Evolutionary conservation across 2,329 filamentous ascomycete species (phyloP), one percentile per base, ranked within the genome.

Genomic region (Paraconiothyrium sp.): DNA sequence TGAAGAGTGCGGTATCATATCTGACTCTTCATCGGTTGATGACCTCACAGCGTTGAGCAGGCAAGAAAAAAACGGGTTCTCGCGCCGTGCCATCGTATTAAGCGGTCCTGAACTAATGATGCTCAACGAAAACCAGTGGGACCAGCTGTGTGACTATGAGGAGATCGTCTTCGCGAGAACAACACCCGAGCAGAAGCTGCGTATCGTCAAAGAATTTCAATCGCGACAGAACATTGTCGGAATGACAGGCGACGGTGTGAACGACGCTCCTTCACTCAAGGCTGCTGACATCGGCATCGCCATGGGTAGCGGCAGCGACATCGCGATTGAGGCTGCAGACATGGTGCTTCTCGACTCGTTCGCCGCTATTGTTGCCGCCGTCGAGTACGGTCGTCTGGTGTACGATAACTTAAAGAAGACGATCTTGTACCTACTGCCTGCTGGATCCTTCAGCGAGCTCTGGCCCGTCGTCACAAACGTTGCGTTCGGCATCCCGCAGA

Each of bases 371-470:
- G 87, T 93, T 5, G 86, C 90, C 71, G 91, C 91, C 0, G 87
- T 93, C 2, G 83, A 88, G 65, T 92, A 90, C 61, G 91, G 91
- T 0, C 85, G 91, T 14, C 86, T 92, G 6, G 89, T 93, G n/a
- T 93, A 91, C 77, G 89, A 93, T 75, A 93, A 93, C 69, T 79
- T 93, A 54, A 91, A 92, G 75, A 93, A 94, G 83, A 90, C 87
- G 0, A 87, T 92, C 63, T 86, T 88, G n/a, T 93, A 93, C 71
- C 82, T 93, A 2, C 82, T 93, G 0, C 90, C 90, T 0, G 91
- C 91, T 0, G 90, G 91, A 2, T 87, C 83, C n/a, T 93, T 92
- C 75, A 87, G 86, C 56, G 91, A 93, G 73, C 90, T 93, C 76
- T 86, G 76, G 90, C 90, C 91, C 0, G 88, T 93, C 47, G 85